Percentiles rank a stretch among this genome's conserved stretches.
These are phyloP conservation scores for Mortierella sp. DNA, from an alignment of 371 early-diverging fungal genomes.

Conservation along the genomic window DNA sequence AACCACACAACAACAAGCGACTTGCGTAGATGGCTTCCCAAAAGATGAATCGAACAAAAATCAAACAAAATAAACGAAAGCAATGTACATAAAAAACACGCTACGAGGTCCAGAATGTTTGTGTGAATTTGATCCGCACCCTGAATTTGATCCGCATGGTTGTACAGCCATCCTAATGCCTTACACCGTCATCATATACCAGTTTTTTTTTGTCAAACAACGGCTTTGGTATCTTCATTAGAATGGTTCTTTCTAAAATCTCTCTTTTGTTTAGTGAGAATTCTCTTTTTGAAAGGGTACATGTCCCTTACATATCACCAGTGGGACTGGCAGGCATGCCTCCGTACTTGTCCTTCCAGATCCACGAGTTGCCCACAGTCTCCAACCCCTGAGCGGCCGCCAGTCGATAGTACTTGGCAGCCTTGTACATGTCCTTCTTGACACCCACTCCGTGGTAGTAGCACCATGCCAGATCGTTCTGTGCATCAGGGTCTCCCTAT, in stretches of 20 bases:
- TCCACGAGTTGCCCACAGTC: slow-evolving; percentile 94
- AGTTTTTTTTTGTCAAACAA: background rate
- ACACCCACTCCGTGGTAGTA: slow-evolving; percentile 87
- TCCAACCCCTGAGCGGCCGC: slow-evolving; percentile 87
- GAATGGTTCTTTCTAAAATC: too few relatives aligned
- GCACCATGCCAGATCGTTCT: slow-evolving; percentile 86
- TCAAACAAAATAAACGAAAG: background rate
- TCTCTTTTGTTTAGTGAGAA: background rate
- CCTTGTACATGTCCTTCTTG: slow-evolving; percentile 82
- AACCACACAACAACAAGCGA: too few relatives aligned
- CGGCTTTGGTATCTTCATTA: background rate
- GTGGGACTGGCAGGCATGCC: slow-evolving; percentile 43
- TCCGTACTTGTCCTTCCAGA: slow-evolving; percentile 90
- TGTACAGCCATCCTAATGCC: too few relatives aligned
- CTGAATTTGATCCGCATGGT: background rate
- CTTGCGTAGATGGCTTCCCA: too few relatives aligned
- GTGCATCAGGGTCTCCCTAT: slow-evolving; percentile 90
- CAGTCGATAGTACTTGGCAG: slow-evolving; percentile 89
- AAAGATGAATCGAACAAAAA: background rate
- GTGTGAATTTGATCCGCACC: background rate
- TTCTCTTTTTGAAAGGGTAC: background rate
- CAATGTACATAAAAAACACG: background rate
- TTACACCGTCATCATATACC: too few relatives aligned
- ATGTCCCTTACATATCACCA: slow-evolving; percentile 10
- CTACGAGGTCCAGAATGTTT: background rate